Base-by-base conservation (phyloP, 2,329 filamentous ascomycete genomes). In the Acarospora socialis region DNA sequence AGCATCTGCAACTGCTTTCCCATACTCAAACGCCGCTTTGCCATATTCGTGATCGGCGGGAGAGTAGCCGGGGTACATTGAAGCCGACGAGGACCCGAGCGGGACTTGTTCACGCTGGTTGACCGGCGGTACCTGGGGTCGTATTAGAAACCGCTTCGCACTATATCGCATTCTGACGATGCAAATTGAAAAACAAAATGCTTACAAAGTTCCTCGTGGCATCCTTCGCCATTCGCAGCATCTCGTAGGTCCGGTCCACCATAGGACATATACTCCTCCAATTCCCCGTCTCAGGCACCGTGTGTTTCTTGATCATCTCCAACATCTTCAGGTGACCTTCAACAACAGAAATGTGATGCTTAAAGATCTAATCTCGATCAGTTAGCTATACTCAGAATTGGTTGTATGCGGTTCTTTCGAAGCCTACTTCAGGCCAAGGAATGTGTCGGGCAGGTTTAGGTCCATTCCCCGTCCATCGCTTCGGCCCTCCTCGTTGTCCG, bases 331-430 rank as follows among this genome's bases (percentile, higher is more conserved):
- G 34, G 37, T 63, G 59, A 3, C 50, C 54, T 20, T 48, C 44
- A 3, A 62, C 43, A 17, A 57, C 40, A 2, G 42, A 49, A n/a
- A 59, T 53, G 39, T 61, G 58, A 22, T 53, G 55, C 8, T 48
- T 41, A 34, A 56, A 57, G 14, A 60, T 43, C 57, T 60, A 28
- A 10, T 10, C 29, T 7, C 3, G 15, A 21, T 14, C 26, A 17
- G 28, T 38, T 16, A 35, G 19, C 13, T 16, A 15, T n/a, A 12
- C 16, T 8, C 21, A 4, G 14, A 9, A 10, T 9, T 7, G n/a
- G 2, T 21, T 40, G 32, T 3, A 42, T n/a, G 13, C 32, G 17
- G 30, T n/a, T 24, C 17, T 4, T n/a, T 13, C 14, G 13, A 29
- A 14, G 6, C 35, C 34, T 33, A 48, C 45, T 34, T 47, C 45